Percentiles rank a stretch among this genome's conserved stretches.
These are phyloP conservation scores for Nitzschia inconspicua DNA, from an alignment of 108 stramenopile species.

Conservation along the genomic window DNA sequence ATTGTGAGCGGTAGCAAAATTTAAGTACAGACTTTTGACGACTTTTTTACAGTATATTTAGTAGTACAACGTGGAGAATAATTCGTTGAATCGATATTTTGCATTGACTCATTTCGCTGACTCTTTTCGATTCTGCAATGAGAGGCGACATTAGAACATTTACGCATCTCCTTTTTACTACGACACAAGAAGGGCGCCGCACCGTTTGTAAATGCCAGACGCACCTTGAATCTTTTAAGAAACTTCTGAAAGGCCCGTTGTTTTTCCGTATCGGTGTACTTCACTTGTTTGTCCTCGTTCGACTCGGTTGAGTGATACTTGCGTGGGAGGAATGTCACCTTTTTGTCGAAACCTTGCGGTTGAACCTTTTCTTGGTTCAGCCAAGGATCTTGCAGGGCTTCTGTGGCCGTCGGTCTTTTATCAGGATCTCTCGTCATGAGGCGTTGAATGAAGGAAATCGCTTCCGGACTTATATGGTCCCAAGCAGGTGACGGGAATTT, in stretches of 20 bases:
- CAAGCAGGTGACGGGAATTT: constrained; percentile 37
- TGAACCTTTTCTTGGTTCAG: constrained; percentile 16
- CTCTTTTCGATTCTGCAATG: too few species aligned
- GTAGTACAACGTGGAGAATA: too few species aligned
- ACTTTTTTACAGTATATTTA: too few species aligned
- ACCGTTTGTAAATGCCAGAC: too few species aligned
- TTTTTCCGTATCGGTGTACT: neutral
- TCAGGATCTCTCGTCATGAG: constrained; percentile 43
- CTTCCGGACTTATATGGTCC: constrained; percentile 22
- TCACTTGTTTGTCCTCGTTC: neutral
- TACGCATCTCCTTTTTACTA: too few species aligned
- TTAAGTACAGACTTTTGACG: too few species aligned
- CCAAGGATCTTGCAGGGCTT: constrained; percentile 34
- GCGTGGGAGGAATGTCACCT: constrained; percentile 1
- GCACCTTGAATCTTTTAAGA: neutral
- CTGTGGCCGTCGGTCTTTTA: constrained; percentile 28
- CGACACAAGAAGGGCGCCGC: too few species aligned
- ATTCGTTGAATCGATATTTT: too few species aligned
- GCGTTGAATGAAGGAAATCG: constrained; percentile 14
- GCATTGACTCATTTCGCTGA: too few species aligned
- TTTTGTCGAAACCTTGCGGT: neutral
- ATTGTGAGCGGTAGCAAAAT: too few species aligned
- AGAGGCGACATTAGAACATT: too few species aligned
- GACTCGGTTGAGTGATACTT: too few species aligned
- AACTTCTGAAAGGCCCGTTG: neutral